Evolutionary conservation across 2,329 filamentous ascomycete genomes (phyloP), one percentile per base, ranked within the genome.

Genomic region (Curvularia verruculosa): DNA sequence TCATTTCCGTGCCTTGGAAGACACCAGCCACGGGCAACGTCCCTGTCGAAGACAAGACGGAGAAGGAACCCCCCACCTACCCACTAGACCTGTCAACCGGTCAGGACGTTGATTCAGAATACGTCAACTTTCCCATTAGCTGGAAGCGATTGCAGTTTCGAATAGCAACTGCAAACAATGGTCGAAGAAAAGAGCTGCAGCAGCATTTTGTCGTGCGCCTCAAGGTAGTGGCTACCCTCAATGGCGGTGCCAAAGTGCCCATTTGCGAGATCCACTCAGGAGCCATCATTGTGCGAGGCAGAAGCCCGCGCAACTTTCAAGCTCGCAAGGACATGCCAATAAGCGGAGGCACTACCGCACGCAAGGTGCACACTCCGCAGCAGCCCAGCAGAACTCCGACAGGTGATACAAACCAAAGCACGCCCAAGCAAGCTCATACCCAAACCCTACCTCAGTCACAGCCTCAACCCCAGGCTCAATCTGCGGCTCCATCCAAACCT

Each of bases 1-100:
- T 98, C 60, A 97, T 98, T 61, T 95, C 95, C 7, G 96, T 98
- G 58, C 94, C 94, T 1, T 98, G 94, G 94, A 98, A 98, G 81
- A 97, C 93, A 1, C 93, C 92, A 1, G 91, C 90, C 26, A 91
- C 90, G 49, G 91, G 89, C 77, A 86, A 88, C 3, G 84, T 87
- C n/a, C 86, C 89, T 81, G 70, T 75, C 29, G 82, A 87, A 65
- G 84, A 87, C 61, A 89, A 88, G 73, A 79, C 82, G 0, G 94
- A 98, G 73, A 92, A 94, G 72, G 94, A 98, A 74, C 94, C 94
- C 5, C 86, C 90, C 0, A 85, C 91, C 1, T 87, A 96, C 57
- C 91, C 91, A 1, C 78, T 97, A 60, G 86, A 88, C 67, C 81
- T 84, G 51, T 84, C 84, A 73, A 82, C 82, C 37, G 80, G 92